Conservation (phyloP, 805 yeast genomes). For the Candida glaebosa region DNA sequence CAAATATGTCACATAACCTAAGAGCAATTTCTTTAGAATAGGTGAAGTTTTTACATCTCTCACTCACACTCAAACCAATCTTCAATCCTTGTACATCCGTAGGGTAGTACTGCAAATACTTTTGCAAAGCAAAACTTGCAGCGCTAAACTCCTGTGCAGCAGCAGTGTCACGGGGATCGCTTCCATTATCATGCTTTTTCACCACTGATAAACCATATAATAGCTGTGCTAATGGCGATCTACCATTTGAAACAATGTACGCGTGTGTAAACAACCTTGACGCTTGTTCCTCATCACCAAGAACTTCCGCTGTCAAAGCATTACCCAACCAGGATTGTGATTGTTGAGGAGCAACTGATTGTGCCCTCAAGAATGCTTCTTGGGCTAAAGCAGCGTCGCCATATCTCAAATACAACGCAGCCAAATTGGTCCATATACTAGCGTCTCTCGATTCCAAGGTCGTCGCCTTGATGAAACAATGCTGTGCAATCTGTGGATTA, state of each 20-base stretch:
- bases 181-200: conserved; percentile 39
- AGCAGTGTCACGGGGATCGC: conserved; percentile 52
- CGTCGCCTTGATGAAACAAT: conserved; percentile 83
- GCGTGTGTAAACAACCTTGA: conserved; percentile 71
- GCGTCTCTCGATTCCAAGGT: conserved; percentile 66
- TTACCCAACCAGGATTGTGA: conserved; percentile 82
- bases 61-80: conserved; percentile 55
- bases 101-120: conserved; percentile 61
- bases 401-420: conserved; percentile 64
- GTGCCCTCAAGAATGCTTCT: conserved; percentile 69
- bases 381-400: conserved; percentile 72
- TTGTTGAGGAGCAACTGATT: conserved; percentile 75
- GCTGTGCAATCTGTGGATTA: conserved; percentile 80
- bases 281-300: conserved; percentile 36
- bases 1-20: conserved; percentile 48
- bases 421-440: conserved; percentile 76
- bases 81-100: conserved; percentile 55
- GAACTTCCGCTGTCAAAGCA: conserved; percentile 57
- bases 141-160: conserved; percentile 63
- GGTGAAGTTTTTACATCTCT: conserved; percentile 64
- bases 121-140: conserved; percentile 64
- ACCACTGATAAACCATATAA: conserved; percentile 64
- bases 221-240: conserved; percentile 63
- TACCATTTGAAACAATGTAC: conserved; percentile 70
- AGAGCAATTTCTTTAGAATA: conserved; percentile 48